Conservation (phyloP, 2,329 filamentous ascomycete species). For the Fusarium solani-melongenae region DNA sequence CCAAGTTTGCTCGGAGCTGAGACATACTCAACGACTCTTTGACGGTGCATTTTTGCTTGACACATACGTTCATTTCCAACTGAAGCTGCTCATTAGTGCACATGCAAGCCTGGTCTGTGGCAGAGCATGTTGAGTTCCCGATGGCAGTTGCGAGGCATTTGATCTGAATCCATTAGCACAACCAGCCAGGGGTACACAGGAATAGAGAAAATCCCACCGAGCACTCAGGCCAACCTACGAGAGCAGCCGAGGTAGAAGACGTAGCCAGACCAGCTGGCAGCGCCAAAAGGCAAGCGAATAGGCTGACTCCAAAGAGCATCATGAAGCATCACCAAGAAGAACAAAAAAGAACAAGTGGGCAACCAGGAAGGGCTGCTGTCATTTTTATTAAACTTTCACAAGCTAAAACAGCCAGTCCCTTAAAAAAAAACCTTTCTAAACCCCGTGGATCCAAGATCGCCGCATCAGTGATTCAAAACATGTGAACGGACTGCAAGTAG, state of each 20-base stretch:
- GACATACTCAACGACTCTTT: slow-evolving; percentile 47
- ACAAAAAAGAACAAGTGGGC: not conserved
- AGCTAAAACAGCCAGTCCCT: not conserved
- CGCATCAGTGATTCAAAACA: not conserved
- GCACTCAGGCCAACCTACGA: slow-evolving; percentile 45
- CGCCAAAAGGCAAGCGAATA: slow-evolving; percentile 14
- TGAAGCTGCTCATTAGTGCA: slow-evolving; percentile 46
- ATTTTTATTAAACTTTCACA: not conserved
- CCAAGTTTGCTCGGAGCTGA: not conserved
- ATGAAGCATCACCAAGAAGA: not conserved
- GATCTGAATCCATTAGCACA: slow-evolving; percentile 30
- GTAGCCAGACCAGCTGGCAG: slow-evolving; percentile 11
- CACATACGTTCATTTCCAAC: slow-evolving; percentile 41
- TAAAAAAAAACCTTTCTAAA: not conserved
- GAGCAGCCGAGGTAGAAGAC: not conserved
- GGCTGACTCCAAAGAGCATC: slow-evolving; percentile 10
- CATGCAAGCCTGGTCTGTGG: slow-evolving; percentile 45
- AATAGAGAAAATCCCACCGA: slow-evolving; percentile 39
- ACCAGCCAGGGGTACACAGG: not conserved
- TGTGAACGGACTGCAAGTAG: not conserved
- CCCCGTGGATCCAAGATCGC: not conserved
- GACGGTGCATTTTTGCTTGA: slow-evolving; percentile 44
- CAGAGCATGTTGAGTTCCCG: slow-evolving; percentile 40
- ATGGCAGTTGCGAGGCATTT: slow-evolving; percentile 42
- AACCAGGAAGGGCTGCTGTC: not conserved